Base-by-base conservation (phyloP, 345 rosid species). In the Melaleuca quinquenervia region DNA sequence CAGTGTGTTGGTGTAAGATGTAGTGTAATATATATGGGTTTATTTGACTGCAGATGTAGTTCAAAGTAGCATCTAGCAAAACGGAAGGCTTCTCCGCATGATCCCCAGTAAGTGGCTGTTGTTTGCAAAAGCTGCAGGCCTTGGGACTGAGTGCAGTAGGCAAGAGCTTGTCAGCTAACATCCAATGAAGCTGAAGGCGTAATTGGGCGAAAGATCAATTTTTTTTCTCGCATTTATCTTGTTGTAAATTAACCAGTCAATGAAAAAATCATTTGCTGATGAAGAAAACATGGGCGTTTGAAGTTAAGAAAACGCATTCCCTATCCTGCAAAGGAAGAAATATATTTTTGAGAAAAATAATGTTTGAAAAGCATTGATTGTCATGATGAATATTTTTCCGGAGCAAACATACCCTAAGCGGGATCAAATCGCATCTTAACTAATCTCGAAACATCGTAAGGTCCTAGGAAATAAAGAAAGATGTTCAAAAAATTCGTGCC, bases 351-450 rank as follows among this genome's bases (percentile, higher is more conserved):
- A 27, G 0, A 27, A 29, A 29, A 3, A 6, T 13, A 27, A 1
- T 14, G 14, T 41, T 7, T 36, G 0, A 15, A 14, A 60, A 13
- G 7, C 8, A 6, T 3, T n/a, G 6, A 15, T 1, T 29, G n/a
- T 60, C 0, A 27, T 13, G 8, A 5, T 11, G 27, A 56, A 26
- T 26, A 11, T 26, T 12, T 27, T 29, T 41, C 1, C 8, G 1
- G 29, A 62, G 7, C 21, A 51, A 62, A 62, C 44, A 62, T 11
- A 62, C 9, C 75, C 20, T 15, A 29, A 62, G 44, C 29, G 2
- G 29, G 5, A 62, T 62, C 20, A 27, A 27, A 6, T 27, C 32
- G 16, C 21, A 3, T 29, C 22, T 62, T 7, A 62, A 62, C 75
- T 62, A 3, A 60, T 62, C 11, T 29, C 15, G 6, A 62, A 29